Conservation (phyloP, 75 land plant genomes). For the Chamaecyparis obtusa region DNA sequence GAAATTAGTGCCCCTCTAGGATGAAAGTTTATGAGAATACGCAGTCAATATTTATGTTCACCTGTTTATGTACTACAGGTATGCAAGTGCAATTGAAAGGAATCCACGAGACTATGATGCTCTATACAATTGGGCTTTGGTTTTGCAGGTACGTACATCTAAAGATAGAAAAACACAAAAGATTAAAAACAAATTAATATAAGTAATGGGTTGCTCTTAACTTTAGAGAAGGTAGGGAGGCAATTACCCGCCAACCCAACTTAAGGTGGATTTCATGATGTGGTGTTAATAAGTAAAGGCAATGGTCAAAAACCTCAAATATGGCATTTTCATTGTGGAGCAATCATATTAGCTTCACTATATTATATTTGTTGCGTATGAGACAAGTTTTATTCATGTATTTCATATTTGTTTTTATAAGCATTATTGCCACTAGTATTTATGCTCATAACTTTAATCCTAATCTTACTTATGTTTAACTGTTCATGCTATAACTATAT, state of each 20-base stretch:
- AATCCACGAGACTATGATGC: conserved; percentile 95
- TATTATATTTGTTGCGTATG: background rate
- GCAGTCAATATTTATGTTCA: background rate
- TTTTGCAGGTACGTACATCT: conserved; percentile 66
- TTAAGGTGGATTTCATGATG: background rate
- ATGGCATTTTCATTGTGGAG: background rate
- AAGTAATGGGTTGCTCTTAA: background rate
- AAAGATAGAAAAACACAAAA: no score
- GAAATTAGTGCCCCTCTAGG: background rate
- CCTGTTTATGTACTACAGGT: conserved; percentile 38
- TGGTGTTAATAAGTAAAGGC: background rate
- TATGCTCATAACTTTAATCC: no score
- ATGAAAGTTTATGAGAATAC: background rate
- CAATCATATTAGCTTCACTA: background rate
- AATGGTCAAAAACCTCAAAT: background rate
- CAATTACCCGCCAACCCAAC: background rate
- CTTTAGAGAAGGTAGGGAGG: background rate
- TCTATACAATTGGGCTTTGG: conserved; percentile 95
- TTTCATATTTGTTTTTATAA: no score
- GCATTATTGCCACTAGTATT: no score
- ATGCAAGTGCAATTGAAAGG: conserved; percentile 88
- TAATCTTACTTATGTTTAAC: no score
- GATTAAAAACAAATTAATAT: no score
- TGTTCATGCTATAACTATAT: no score
- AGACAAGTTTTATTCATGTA: background rate